Conservation (phyloP, 192 early-diverging fungal species). For the Backusella luteola region DNA sequence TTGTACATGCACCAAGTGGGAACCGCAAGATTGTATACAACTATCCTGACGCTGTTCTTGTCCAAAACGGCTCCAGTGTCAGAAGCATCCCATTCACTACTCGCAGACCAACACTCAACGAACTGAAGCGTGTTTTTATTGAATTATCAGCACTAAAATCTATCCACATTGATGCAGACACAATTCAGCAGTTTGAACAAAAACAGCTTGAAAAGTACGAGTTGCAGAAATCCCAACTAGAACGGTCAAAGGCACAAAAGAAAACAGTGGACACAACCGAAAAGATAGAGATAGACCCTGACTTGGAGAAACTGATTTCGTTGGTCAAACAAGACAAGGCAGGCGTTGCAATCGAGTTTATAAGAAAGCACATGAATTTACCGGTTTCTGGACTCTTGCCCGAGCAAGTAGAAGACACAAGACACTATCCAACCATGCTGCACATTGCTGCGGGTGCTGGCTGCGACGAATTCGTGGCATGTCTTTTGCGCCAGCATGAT, state of each 20-base stretch:
- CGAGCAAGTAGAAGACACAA: constrained; percentile 38
- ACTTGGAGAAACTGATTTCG: constrained; percentile 52
- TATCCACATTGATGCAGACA: constrained; percentile 37
- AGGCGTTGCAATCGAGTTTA: constrained; percentile 50
- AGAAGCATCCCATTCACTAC: constrained; percentile 77
- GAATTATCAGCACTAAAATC: constrained; percentile 64
- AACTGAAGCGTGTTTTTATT: constrained; percentile 63
- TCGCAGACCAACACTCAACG: constrained; percentile 68
- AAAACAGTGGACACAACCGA: not conserved
- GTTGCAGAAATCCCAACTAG: not conserved
- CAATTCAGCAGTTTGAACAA: constrained; percentile 25
- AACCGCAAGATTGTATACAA: constrained; percentile 54
- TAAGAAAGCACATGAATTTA: constrained; percentile 52
- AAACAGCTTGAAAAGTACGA: constrained; percentile 21
- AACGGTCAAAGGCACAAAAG: constrained; percentile 6
- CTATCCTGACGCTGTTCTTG: constrained; percentile 48
- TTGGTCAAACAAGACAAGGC: constrained; percentile 63
- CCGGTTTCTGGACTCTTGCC: constrained; percentile 32
- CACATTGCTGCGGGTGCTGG: constrained; percentile 72
- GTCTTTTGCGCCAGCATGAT: constrained; percentile 61
- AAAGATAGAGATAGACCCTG: constrained; percentile 27
- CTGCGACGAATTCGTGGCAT: constrained; percentile 55
- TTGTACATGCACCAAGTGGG: constrained; percentile 68
- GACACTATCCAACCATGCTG: constrained; percentile 58
- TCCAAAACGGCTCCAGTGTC: constrained; percentile 50